Evolutionary conservation across 148 eudicot species (phyloP).

Genomic region (Rhododendron simsii): DNA sequence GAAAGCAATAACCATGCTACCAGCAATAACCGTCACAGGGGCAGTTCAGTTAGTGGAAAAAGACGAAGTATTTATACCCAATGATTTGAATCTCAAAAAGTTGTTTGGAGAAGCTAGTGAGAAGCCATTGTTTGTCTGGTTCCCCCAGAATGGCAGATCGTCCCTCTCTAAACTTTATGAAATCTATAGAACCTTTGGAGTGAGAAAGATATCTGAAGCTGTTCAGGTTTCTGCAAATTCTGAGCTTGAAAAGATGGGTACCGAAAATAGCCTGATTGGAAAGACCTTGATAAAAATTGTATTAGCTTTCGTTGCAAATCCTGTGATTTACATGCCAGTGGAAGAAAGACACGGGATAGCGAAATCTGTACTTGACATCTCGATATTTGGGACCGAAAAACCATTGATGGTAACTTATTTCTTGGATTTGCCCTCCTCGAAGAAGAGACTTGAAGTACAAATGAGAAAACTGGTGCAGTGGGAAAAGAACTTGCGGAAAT

Average conservation of each 20-base stretch:
- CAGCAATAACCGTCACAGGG: neutral
- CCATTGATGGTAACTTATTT: too few species aligned
- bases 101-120: neutral
- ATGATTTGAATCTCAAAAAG: slow-evolving; percentile 7
- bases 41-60: neutral
- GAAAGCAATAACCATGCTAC: slow-evolving; percentile 2
- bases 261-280: neutral
- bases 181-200: slow-evolving; percentile 9
- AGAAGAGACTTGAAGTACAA: too few species aligned
- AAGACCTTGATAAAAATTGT: slow-evolving; percentile 11
- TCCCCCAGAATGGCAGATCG: slow-evolving; percentile 8
- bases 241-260: neutral
- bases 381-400: too few species aligned
- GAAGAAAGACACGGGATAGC: slow-evolving; percentile 12
- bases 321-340: slow-evolving; percentile 1
- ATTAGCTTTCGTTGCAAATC: slow-evolving; percentile 9
- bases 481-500: too few species aligned
- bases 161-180: slow-evolving; percentile 1
- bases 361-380: neutral
- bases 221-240: slow-evolving; percentile 5
- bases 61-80: slow-evolving; percentile 10
- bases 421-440: too few species aligned
- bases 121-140: slow-evolving; percentile 8
- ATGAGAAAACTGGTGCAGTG: too few species aligned
- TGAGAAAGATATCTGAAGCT: slow-evolving; percentile 5